Conservation (phyloP, 805 yeast genomes). For the Zygosaccharomyces rouxii region DNA sequence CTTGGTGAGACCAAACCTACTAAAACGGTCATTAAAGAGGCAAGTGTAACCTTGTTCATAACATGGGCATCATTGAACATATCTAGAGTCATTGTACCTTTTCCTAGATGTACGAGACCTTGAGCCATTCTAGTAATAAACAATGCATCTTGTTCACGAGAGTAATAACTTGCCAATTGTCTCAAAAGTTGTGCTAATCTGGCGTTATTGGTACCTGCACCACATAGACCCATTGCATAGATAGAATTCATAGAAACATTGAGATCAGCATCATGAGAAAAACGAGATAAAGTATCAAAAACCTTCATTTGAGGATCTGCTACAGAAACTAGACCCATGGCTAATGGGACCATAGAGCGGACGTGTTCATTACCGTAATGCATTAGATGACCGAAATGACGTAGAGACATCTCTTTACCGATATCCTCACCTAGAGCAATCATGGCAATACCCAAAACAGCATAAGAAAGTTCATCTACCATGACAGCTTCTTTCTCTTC, state of each 20-base stretch:
- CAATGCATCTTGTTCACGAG: slow-evolving; percentile 82
- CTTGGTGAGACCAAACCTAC: slow-evolving; percentile 83
- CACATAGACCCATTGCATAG: slow-evolving; percentile 95
- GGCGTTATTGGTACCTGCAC: slow-evolving; percentile 98
- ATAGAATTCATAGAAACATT: slow-evolving; percentile 94
- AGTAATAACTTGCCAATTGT: slow-evolving; percentile 90
- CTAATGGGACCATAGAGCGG: slow-evolving; percentile 92
- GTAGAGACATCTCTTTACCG: slow-evolving; percentile 94
- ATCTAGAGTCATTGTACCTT: slow-evolving; percentile 85
- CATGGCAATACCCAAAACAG: slow-evolving; percentile 90
- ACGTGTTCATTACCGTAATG: slow-evolving; percentile 93
- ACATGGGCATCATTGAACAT: slow-evolving; percentile 89
- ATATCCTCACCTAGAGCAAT: slow-evolving; percentile 97
- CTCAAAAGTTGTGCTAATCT: slow-evolving; percentile 93
- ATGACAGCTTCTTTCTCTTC: slow-evolving; percentile 29
- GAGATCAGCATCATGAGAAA: slow-evolving; percentile 91
- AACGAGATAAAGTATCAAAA: slow-evolving; percentile 91
- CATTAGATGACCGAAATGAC: slow-evolving; percentile 96
- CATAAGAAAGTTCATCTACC: slow-evolving; percentile 56
- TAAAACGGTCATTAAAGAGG: slow-evolving; percentile 78
- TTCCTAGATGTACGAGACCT: slow-evolving; percentile 92
- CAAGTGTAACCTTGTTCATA: slow-evolving; percentile 82
- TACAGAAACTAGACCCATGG: slow-evolving; percentile 93
- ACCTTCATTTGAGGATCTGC: slow-evolving; percentile 96
- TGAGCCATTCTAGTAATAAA: slow-evolving; percentile 94